A percentile compares a stretch with the other conserved stretches of the same genome.
Conservation (phyloP, 2,329 filamentous ascomycete genomes). For the Phoma sp. region DNA sequence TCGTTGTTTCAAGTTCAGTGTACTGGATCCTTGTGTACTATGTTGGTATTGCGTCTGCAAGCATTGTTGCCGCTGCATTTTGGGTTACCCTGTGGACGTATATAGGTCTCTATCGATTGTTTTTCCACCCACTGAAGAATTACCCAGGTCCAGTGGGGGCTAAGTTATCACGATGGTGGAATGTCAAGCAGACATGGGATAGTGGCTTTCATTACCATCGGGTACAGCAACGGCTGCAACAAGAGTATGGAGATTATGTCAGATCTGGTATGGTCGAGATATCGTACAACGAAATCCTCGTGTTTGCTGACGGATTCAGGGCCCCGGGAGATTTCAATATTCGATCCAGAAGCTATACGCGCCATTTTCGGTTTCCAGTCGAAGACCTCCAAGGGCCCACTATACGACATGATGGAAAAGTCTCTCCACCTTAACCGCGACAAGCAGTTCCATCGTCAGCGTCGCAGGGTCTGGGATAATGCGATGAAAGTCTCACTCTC, state of each 20-base stretch:
- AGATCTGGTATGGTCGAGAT: too few species aligned
- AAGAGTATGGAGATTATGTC: slow-evolving; percentile 35
- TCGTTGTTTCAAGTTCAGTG: slow-evolving; percentile 13
- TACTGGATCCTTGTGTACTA: slow-evolving; percentile 22
- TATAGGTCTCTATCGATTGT: slow-evolving; percentile 30
- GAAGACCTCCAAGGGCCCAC: slow-evolving; percentile 35
- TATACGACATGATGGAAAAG: slow-evolving; percentile 32
- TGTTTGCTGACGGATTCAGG: too few species aligned
- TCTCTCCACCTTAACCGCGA: slow-evolving; percentile 39
- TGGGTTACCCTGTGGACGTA: slow-evolving; percentile 30
- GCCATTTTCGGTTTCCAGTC: slow-evolving; percentile 31
- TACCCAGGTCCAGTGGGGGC: slow-evolving; percentile 33
- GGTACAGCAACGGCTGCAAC: slow-evolving; percentile 28
- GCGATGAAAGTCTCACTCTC: slow-evolving; percentile 37
- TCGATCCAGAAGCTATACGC: slow-evolving; percentile 31
- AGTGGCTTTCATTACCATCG: slow-evolving; percentile 25
- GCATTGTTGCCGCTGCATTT: slow-evolving; percentile 19
- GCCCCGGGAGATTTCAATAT: slow-evolving; percentile 37
- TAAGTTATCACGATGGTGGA: slow-evolving; percentile 34
- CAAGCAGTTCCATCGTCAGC: slow-evolving; percentile 32
- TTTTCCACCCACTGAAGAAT: slow-evolving; percentile 31
- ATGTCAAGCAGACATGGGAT: slow-evolving; percentile 26
- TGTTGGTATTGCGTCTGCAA: slow-evolving; percentile 12
- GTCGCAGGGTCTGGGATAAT: slow-evolving; percentile 41
- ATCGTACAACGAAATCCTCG: too few species aligned